Conservation (phyloP, 768 basidiomycete species). For the Pleurotus cornucopiae region DNA sequence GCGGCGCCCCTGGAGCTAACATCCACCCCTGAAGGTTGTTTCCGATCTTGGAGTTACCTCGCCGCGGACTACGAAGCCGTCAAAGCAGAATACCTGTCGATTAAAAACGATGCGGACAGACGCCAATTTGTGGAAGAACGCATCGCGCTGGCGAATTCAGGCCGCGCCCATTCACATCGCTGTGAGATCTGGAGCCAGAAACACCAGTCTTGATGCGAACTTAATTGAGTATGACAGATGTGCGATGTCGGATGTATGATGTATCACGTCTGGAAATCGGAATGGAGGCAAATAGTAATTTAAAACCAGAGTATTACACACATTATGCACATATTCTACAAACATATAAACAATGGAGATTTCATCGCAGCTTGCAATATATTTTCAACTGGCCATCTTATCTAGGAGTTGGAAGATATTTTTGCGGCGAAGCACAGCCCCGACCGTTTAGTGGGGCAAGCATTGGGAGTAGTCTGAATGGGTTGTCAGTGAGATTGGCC, state of each 20-base stretch:
- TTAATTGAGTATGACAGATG: neutral
- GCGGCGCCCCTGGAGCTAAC: neutral
- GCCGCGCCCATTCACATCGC: neutral
- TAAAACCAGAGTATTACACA: neutral
- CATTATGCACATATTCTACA: neutral
- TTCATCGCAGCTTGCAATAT: neutral
- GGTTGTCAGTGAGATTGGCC: neutral
- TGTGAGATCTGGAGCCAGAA: conserved; percentile 1
- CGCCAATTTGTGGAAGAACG: neutral
- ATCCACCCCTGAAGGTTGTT: neutral
- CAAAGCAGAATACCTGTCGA: neutral
- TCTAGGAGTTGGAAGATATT: neutral
- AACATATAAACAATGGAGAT: neutral
- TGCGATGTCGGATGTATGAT: too few relatives aligned
- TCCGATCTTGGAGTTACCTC: neutral
- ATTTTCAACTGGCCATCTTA: neutral
- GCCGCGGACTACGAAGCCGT: neutral
- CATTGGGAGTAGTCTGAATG: conserved; percentile 1
- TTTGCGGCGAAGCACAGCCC: neutral
- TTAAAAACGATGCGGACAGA: neutral
- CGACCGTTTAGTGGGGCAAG: neutral
- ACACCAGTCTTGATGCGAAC: neutral
- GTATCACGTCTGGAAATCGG: too few relatives aligned
- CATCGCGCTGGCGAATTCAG: neutral
- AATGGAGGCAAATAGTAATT: neutral